These are phyloP conservation scores for Zizania latifolia DNA, from an alignment of 176 grass and related monocot genomes.

Conservation along the genomic window DNA sequence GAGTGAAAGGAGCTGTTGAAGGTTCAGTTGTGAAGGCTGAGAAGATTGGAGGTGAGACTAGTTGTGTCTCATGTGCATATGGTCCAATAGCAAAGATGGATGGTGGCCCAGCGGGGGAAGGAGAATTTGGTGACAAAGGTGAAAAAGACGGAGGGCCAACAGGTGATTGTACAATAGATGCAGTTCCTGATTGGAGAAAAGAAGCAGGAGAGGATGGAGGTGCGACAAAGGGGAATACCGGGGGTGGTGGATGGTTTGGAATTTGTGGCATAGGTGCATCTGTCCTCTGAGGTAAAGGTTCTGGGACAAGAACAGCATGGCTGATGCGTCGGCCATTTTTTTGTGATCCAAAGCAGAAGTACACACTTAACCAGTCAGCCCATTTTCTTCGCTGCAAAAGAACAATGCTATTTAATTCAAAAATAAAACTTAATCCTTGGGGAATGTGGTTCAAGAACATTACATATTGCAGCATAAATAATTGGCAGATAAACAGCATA, in stretches of 20 bases:
- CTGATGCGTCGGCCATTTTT: slow-evolving; percentile 65
- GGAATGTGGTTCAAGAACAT: not conserved
- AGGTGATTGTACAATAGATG: slow-evolving; percentile 73
- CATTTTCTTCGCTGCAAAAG: slow-evolving; percentile 85
- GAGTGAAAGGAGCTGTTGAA: slow-evolving; percentile 89
- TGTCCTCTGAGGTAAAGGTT: slow-evolving; percentile 45
- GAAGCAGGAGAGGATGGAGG: slow-evolving; percentile 90
- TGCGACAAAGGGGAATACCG: slow-evolving; percentile 61
- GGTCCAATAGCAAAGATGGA: slow-evolving; percentile 89
- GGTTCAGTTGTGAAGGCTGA: slow-evolving; percentile 94
- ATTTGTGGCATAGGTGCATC: slow-evolving; percentile 48
- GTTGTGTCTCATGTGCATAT: slow-evolving; percentile 92
- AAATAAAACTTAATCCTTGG: not conserved
- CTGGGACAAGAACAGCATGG: slow-evolving; percentile 69
- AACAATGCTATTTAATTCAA: not conserved
- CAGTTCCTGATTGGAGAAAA: slow-evolving; percentile 79
- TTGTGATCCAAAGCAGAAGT: slow-evolving; percentile 91
- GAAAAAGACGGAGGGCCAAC: slow-evolving; percentile 50
- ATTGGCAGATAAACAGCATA: not conserved
- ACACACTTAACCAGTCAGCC: slow-evolving; percentile 59
- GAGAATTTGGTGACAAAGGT: slow-evolving; percentile 50
- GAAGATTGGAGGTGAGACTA: slow-evolving; percentile 88
- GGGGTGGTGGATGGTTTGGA: slow-evolving; percentile 49
- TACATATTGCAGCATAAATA: not conserved
- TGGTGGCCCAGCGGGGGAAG: slow-evolving; percentile 44